Evolutionary conservation across 441 rosid species (phyloP), one percentile per base, ranked within the genome.

Genomic region (Rhodomyrtus psidioides): DNA sequence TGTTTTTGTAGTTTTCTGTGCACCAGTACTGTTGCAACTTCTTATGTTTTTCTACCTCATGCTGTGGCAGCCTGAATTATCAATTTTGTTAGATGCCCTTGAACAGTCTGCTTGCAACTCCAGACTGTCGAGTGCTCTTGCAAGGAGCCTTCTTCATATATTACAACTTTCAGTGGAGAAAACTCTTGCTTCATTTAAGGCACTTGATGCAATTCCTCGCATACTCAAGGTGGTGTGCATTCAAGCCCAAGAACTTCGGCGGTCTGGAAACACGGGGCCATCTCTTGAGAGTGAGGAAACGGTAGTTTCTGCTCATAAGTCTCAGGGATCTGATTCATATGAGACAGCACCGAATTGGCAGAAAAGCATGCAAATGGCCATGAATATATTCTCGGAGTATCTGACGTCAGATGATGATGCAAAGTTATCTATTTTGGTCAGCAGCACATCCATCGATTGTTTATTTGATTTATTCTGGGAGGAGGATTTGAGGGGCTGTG

Each of bases 381-480:
- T 96, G 92, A 86, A 85, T 87, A 89, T 96, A 84, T 96, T 96
- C 76, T 83, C 89, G 27, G 94, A 92, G 88, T 96, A 95, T 93
- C 90, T 94, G 70, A 92, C 92, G 10, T 81, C 89, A 49, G 91
- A 94, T 76, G 94, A 93, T 91, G 96, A 94, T 86, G 98, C 96
- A 60, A 93, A 88, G 88, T 84, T 84, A 90, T 90, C 90, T 87
- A 91, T 96, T 89, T 92, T 96, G 93, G 91, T 85, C 87, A 94
- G 94, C 88, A 87, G 90, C 16, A 89, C 89, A 53, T 94, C 96
- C 55, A 90, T 96, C 85, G 98, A 98, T 89, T 95, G 92, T 89
- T 92, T 98, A 83, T 98, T 98, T 92, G 97, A 94, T 88, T 93
- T 98, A 86, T 98, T 98, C 89, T 96, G 99, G 99, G 98, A 94